Percentiles rank a stretch among this genome's conserved stretches.
Evolutionary conservation across 495 filamentous ascomycete species (phyloP).

Genomic region (Penicillium argentinense): DNA sequence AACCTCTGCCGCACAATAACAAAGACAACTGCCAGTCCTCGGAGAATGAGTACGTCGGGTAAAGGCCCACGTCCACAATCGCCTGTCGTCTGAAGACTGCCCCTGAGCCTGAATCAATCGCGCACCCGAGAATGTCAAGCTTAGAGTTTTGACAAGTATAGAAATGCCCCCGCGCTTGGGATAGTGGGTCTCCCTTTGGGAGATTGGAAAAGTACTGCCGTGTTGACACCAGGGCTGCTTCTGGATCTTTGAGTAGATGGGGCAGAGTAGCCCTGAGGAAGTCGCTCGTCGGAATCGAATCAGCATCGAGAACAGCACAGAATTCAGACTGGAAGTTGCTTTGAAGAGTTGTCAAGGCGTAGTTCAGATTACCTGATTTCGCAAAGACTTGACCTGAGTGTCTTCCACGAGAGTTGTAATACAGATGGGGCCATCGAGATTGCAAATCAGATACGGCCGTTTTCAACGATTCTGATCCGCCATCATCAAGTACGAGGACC

Average conservation of each 20-base stretch:
- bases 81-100: slow-evolving; percentile 45
- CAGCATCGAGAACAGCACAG: slow-evolving; percentile 38
- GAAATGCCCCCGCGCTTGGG: slow-evolving; percentile 44
- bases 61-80: slow-evolving; percentile 47
- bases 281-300: slow-evolving; percentile 46
- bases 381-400: slow-evolving; percentile 41
- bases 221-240: slow-evolving; percentile 31
- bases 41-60: slow-evolving; percentile 48
- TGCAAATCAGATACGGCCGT: slow-evolving; percentile 26
- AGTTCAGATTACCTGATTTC: slow-evolving; percentile 58
- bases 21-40: slow-evolving; percentile 53
- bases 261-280: slow-evolving; percentile 52
- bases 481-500: slow-evolving; percentile 53
- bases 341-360: slow-evolving; percentile 42
- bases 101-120: slow-evolving; percentile 48
- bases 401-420: slow-evolving; percentile 46
- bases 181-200: slow-evolving; percentile 47
- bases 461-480: slow-evolving; percentile 34
- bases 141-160: slow-evolving; percentile 37
- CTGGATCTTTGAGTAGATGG: slow-evolving; percentile 43
- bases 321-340: slow-evolving; percentile 42
- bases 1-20: slow-evolving; percentile 42
- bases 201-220: slow-evolving; percentile 53
- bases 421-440: slow-evolving; percentile 37
- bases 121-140: slow-evolving; percentile 23